These are phyloP conservation scores for Exophiala sideris DNA, from an alignment of 2,329 filamentous ascomycete species.

Conservation along the genomic window DNA sequence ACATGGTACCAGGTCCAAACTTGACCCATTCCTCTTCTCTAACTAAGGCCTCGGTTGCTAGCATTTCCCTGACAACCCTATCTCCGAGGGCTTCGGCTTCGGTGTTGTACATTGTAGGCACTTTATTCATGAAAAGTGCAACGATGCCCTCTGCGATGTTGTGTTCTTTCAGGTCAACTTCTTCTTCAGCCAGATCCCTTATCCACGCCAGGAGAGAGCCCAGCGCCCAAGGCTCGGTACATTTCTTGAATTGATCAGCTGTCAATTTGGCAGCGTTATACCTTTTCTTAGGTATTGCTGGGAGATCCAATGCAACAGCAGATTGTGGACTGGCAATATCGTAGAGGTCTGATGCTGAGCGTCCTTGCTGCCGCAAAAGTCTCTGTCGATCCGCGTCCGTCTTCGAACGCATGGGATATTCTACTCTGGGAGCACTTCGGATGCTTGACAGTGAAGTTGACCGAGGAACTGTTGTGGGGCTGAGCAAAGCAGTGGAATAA, in stretches of 20 bases:
- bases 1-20: constrained; percentile 74
- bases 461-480: constrained; percentile 55
- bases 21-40: constrained; percentile 98
- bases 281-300: constrained; percentile 76
- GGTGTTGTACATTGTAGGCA: constrained; percentile 96
- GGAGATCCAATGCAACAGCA: constrained; percentile 71
- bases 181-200: constrained; percentile 82
- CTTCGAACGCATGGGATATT: constrained; percentile 83
- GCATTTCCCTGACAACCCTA: constrained; percentile 75
- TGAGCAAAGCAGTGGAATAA: constrained; percentile 47
- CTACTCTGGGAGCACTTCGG: constrained; percentile 72
- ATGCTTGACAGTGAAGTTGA: constrained; percentile 82
- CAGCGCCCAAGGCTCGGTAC: constrained; percentile 86
- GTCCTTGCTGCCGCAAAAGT: constrained; percentile 49
- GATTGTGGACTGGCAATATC: constrained; percentile 52
- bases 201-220: constrained; percentile 86
- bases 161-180: constrained; percentile 79
- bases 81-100: constrained; percentile 86
- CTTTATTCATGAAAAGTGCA: constrained; percentile 86
- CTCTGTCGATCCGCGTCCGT: constrained; percentile 76
- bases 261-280: constrained; percentile 84
- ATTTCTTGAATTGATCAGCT: constrained; percentile 76
- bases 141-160: constrained; percentile 84
- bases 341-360: constrained; percentile 52
- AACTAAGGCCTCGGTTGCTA: constrained; percentile 70